Evolutionary conservation across 176 grass and related monocot species (phyloP).

Genomic region (Aegilops umbellulata): DNA sequence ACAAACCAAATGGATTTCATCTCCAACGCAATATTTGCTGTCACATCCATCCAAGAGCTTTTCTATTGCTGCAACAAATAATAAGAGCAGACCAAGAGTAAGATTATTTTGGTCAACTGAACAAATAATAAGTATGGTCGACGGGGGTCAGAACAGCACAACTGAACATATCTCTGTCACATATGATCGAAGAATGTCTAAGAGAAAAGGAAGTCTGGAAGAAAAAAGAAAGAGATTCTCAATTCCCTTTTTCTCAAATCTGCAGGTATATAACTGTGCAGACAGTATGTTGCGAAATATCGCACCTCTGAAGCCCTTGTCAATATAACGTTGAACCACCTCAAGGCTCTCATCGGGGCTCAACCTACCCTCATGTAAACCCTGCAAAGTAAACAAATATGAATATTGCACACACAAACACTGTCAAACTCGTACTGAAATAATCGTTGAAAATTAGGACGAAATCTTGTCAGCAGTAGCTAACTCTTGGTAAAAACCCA

Average conservation of each 20-base stretch:
- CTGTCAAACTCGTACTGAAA: neutral
- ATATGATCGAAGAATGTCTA: neutral
- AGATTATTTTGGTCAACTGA: too few relatives aligned
- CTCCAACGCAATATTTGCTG: constrained; percentile 79
- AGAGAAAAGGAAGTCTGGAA: neutral
- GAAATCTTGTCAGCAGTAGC: neutral
- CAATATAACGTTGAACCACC: constrained; percentile 57
- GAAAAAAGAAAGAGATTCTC: neutral
- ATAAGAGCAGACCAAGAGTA: neutral
- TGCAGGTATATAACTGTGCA: neutral
- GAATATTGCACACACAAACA: neutral
- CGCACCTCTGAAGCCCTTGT: constrained; percentile 87
- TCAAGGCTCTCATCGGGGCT: constrained; percentile 49
- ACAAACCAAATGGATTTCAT: constrained; percentile 80
- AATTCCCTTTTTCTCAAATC: neutral
- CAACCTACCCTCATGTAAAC: constrained; percentile 46
- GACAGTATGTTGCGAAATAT: neutral
- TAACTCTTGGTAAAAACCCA: constrained; percentile 33
- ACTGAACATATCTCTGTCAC: neutral
- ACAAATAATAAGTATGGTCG: neutral
- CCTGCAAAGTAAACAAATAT: constrained; percentile 49
- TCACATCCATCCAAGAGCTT: constrained; percentile 61
- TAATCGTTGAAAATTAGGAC: neutral
- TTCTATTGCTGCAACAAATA: constrained; percentile 60
- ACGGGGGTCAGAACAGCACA: neutral